Evolutionary conservation across 2,329 filamentous ascomycete species (phyloP).

Genomic region (Penicillium sp.): DNA sequence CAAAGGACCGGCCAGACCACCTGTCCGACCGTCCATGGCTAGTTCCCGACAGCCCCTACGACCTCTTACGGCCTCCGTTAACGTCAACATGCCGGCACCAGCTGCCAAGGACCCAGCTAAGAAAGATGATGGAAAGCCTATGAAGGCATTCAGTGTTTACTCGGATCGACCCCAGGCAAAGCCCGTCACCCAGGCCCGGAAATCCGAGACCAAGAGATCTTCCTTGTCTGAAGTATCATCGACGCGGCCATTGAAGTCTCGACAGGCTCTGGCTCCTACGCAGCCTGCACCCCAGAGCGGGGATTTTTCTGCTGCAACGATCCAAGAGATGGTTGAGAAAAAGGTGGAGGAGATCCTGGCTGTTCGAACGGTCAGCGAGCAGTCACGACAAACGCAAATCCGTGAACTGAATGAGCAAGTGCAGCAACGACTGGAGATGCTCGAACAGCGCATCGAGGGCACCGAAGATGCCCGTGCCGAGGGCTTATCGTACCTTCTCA

Average conservation of each 20-base stretch:
- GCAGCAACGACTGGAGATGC: slow-evolving; percentile 70
- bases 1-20: slow-evolving; percentile 62
- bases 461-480: slow-evolving; percentile 71
- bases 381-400: slow-evolving; percentile 37
- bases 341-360: slow-evolving; percentile 87
- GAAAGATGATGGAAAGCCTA: slow-evolving; percentile 60
- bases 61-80: slow-evolving; percentile 68
- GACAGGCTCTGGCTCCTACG: slow-evolving; percentile 25
- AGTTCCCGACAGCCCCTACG: slow-evolving; percentile 68
- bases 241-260: slow-evolving; percentile 47
- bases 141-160: slow-evolving; percentile 82
- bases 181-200: slow-evolving; percentile 37
- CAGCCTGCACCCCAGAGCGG: slow-evolving; percentile 38
- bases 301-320: slow-evolving; percentile 63
- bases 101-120: slow-evolving; percentile 48
- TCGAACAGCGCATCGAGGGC: slow-evolving; percentile 79
- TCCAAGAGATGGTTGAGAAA: slow-evolving; percentile 86
- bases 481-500: slow-evolving; percentile 77
- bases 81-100: slow-evolving; percentile 58
- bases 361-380: slow-evolving; percentile 60
- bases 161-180: slow-evolving; percentile 58
- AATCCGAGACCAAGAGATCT: slow-evolving; percentile 42
- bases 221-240: slow-evolving; percentile 35
- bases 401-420: slow-evolving; percentile 67
- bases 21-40: slow-evolving; percentile 34